These are phyloP conservation scores for Paraleonurus japonicus DNA, from an alignment of 257 asterid species.

Conservation along the genomic window DNA sequence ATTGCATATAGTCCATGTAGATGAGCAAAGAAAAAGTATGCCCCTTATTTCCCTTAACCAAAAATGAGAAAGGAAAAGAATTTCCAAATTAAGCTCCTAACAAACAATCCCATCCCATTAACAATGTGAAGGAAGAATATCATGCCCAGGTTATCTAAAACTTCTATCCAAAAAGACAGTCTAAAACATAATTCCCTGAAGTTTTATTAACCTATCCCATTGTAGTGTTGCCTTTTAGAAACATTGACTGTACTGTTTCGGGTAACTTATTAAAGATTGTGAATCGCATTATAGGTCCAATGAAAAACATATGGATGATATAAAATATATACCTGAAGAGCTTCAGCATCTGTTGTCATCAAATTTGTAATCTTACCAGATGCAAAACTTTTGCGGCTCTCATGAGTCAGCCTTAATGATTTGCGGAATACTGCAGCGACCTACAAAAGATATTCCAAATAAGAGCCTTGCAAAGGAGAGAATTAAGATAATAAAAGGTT, in stretches of 20 bases:
- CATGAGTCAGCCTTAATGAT: constrained; percentile 86
- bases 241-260: not conserved
- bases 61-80: too few species aligned
- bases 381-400: constrained; percentile 83
- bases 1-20: too few species aligned
- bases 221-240: not conserved
- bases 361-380: constrained; percentile 90
- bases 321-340: constrained; percentile 73
- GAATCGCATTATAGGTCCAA: not conserved
- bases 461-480: constrained; percentile 6
- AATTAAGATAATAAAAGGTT: not conserved
- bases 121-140: not conserved
- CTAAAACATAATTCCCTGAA: not conserved
- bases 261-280: not conserved
- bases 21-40: too few species aligned
- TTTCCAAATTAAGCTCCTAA: not conserved
- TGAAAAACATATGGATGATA: not conserved
- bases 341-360: constrained; percentile 94
- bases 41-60: too few species aligned
- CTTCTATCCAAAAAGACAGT: not conserved
- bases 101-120: not conserved
- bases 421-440: constrained; percentile 92
- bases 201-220: not conserved
- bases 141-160: not conserved
- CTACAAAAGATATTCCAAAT: constrained; percentile 40